Conservation (phyloP, 2,329 filamentous ascomycete species). For the Botryotinia narcissicola region DNA sequence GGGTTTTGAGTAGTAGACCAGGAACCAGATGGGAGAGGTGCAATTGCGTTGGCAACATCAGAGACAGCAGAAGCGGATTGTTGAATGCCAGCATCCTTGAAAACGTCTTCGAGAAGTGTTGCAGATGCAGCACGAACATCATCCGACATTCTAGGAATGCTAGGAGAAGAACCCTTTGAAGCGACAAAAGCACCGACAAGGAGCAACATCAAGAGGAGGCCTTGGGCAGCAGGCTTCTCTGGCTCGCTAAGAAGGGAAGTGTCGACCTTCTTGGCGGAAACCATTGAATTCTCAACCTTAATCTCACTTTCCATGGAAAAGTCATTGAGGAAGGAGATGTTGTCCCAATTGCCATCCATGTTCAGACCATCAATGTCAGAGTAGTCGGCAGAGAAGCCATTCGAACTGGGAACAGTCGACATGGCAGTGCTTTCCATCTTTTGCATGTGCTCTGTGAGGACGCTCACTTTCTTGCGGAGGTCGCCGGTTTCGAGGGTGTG, state of each 20-base stretch:
- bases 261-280: constrained; percentile 54
- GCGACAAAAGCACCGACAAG: constrained; percentile 95
- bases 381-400: constrained; percentile 68
- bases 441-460: constrained; percentile 71
- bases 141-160: constrained; percentile 75
- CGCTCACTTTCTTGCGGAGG: constrained; percentile 86
- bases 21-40: constrained; percentile 53
- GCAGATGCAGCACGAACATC: constrained; percentile 77
- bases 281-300: constrained; percentile 55
- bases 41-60: constrained; percentile 37
- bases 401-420: constrained; percentile 52
- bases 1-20: constrained; percentile 45
- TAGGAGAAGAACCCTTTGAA: constrained; percentile 73
- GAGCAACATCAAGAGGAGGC: constrained; percentile 90
- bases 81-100: constrained; percentile 71
- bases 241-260: constrained; percentile 46
- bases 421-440: constrained; percentile 64
- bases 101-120: constrained; percentile 73
- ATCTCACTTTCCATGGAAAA: constrained; percentile 61
- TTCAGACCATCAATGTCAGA: constrained; percentile 79
- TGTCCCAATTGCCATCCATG: constrained; percentile 81
- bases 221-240: constrained; percentile 70
- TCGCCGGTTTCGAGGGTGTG: constrained; percentile 90
- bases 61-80: constrained; percentile 38
- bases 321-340: constrained; percentile 73